phyloP scores from a whole-genome alignment of 805 yeast genomes.

The Komagataella ulmi region DNA sequence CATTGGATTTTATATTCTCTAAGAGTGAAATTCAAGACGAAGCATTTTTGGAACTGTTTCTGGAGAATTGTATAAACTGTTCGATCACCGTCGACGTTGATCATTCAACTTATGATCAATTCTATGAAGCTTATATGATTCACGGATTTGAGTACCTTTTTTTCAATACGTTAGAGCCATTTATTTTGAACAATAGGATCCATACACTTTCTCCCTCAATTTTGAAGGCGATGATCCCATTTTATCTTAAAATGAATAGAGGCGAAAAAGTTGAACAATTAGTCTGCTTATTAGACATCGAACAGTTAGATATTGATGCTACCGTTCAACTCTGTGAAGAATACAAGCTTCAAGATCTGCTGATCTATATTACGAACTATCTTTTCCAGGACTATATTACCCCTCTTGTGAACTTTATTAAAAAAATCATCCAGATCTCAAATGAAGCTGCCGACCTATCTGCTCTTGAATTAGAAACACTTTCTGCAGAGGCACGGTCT shows the following conservation, averaged over 20 bases:
- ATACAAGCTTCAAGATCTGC: conserved; percentile 45
- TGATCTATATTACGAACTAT: conserved; percentile 58
- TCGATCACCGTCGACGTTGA: conserved; percentile 22
- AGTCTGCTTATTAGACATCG: conserved; percentile 55
- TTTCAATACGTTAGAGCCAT: conserved; percentile 38
- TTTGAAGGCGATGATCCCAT: conserved; percentile 45
- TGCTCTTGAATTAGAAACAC: conserved; percentile 5
- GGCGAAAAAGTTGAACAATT: conserved; percentile 48
- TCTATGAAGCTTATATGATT: conserved; percentile 28
- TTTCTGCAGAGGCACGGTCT: conserved; percentile 13
- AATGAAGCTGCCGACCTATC: conserved; percentile 6
- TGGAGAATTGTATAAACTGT: conserved; percentile 25
- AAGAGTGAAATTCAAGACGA: conserved; percentile 6
- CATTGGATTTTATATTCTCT: conserved; percentile 28
- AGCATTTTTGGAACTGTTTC: conserved; percentile 16
- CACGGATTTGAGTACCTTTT: conserved; percentile 23
- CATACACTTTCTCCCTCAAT: conserved; percentile 45
- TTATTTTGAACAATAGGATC: conserved; percentile 33
- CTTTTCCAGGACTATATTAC: conserved; percentile 58
- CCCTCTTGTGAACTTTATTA: conserved; percentile 52
- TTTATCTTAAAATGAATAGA: conserved; percentile 25
- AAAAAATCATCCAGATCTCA: conserved; percentile 12
- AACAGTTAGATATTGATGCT: conserved; percentile 64
- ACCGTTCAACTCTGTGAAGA: conserved; percentile 50
- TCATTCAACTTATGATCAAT: conserved; percentile 24